Percentiles rank a stretch among this genome's conserved stretches.
phyloP scores from a whole-genome alignment of 2,329 filamentous ascomycete species.

The Fusarium globosum region DNA sequence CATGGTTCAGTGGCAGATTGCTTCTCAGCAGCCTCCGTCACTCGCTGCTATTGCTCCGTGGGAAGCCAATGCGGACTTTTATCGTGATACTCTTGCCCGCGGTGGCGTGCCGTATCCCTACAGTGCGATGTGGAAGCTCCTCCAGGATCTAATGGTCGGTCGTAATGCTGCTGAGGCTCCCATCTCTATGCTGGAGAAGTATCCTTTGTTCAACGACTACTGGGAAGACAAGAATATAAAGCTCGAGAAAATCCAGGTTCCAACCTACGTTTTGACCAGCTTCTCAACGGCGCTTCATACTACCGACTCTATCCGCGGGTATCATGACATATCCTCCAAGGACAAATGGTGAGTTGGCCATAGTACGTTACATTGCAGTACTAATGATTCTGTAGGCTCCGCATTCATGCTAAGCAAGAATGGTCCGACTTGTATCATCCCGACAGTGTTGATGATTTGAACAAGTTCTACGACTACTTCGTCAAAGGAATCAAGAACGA shows the following conservation, averaged over 20 bases:
- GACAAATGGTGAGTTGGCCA: neutral
- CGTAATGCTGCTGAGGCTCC: neutral
- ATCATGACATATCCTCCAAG: neutral
- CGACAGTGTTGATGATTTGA: neutral
- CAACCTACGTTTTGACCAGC: neutral
- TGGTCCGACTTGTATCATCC: slow-evolving; percentile 3
- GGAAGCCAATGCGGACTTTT: slow-evolving; percentile 1
- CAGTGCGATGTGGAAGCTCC: neutral
- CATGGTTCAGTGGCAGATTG: slow-evolving; percentile 7
- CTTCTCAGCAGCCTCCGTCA: neutral
- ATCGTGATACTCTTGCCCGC: neutral
- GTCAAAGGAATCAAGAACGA: neutral
- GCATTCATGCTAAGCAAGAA: slow-evolving; percentile 1
- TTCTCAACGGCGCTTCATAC: neutral
- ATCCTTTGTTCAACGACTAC: neutral
- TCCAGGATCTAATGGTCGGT: neutral
- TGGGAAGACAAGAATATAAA: slow-evolving; percentile 3
- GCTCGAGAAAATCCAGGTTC: neutral
- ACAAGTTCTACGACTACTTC: neutral
- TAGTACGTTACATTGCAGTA: neutral
- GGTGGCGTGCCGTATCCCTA: slow-evolving; percentile 2
- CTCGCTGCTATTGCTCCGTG: neutral
- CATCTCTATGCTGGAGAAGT: neutral
- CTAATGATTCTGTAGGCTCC: neutral
- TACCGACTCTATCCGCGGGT: neutral